These are phyloP conservation scores for Penicillium sp. DNA, from an alignment of 2,329 filamentous ascomycete species.

Conservation along the genomic window DNA sequence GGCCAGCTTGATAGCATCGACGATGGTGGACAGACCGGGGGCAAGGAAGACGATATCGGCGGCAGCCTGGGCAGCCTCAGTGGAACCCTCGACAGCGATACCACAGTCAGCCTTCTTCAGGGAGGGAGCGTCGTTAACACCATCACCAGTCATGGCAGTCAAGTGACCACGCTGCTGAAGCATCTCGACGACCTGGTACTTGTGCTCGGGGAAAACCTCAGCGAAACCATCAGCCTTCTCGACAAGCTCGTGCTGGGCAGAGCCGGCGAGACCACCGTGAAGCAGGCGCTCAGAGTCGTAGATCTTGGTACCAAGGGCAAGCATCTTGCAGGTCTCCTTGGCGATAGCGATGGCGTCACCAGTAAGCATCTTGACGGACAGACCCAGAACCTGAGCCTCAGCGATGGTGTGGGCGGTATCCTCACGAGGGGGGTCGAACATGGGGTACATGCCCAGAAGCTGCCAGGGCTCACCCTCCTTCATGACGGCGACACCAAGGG, in stretches of 20 bases:
- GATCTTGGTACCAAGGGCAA: constrained; percentile 77
- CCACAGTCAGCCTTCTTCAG: constrained; percentile 76
- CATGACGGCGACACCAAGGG: constrained; percentile 77
- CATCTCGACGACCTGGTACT: constrained; percentile 78
- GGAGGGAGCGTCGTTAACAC: constrained; percentile 75
- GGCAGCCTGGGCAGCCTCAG: constrained; percentile 72
- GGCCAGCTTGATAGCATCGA: constrained; percentile 73
- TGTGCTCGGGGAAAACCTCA: constrained; percentile 76
- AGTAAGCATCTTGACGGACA: constrained; percentile 80
- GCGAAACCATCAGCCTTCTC: constrained; percentile 76
- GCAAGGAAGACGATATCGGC: constrained; percentile 77
- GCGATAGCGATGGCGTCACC: constrained; percentile 79
- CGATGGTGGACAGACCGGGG: constrained; percentile 71
- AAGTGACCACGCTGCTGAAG: constrained; percentile 73
- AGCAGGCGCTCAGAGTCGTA: constrained; percentile 81
- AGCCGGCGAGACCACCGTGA: constrained; percentile 73
- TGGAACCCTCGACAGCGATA: constrained; percentile 73
- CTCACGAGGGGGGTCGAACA: constrained; percentile 80
- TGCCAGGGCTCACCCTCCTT: constrained; percentile 76
- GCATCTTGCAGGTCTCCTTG: constrained; percentile 82
- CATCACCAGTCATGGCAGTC: constrained; percentile 77
- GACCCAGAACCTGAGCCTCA: constrained; percentile 75
- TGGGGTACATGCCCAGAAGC: constrained; percentile 75
- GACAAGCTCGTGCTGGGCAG: constrained; percentile 75
- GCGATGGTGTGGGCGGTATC: constrained; percentile 77